These are phyloP conservation scores for Chytriomyces sp. DNA, from an alignment of 192 early-diverging fungal genomes.

Conservation along the genomic window DNA sequence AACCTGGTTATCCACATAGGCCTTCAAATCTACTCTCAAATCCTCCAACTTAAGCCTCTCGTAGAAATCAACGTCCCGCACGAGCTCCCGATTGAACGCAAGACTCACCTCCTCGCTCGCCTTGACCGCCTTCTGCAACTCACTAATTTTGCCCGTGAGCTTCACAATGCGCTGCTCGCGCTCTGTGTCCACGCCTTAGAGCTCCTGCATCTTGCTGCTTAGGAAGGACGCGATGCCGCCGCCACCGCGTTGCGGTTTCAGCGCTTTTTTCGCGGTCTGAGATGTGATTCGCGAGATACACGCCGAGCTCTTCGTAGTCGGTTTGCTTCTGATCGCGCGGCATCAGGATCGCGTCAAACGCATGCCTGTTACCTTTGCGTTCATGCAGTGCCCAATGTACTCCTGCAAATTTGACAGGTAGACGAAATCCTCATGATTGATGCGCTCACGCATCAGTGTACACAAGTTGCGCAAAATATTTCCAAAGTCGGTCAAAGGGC, in stretches of 20 bases:
- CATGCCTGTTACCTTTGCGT: constrained; percentile 61
- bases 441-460: constrained; percentile 65
- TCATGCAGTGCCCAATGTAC: constrained; percentile 79
- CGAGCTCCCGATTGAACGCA: constrained; percentile 76
- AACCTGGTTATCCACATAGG: constrained; percentile 78
- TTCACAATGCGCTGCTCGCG: constrained; percentile 76
- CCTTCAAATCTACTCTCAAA: constrained; percentile 73
- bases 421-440: constrained; percentile 61
- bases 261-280: constrained; percentile 73
- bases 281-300: constrained; percentile 71
- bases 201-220: constrained; percentile 84
- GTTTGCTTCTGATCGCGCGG: constrained; percentile 93
- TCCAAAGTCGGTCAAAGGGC: constrained; percentile 74
- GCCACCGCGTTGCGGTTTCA: constrained; percentile 65
- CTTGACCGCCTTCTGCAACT: constrained; percentile 84
- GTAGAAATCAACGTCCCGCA: constrained; percentile 85
- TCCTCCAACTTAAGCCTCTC: constrained; percentile 77
- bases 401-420: constrained; percentile 83
- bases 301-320: constrained; percentile 87
- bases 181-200: constrained; percentile 85
- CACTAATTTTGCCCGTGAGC: constrained; percentile 69
- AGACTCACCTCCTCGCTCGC: constrained; percentile 68
- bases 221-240: constrained; percentile 74
- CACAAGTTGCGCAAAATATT: constrained; percentile 73
- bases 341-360: constrained; percentile 65